These are phyloP conservation scores for Uncinocarpus reesii DNA, from an alignment of 2,329 filamentous ascomycete genomes.

Conservation along the genomic window DNA sequence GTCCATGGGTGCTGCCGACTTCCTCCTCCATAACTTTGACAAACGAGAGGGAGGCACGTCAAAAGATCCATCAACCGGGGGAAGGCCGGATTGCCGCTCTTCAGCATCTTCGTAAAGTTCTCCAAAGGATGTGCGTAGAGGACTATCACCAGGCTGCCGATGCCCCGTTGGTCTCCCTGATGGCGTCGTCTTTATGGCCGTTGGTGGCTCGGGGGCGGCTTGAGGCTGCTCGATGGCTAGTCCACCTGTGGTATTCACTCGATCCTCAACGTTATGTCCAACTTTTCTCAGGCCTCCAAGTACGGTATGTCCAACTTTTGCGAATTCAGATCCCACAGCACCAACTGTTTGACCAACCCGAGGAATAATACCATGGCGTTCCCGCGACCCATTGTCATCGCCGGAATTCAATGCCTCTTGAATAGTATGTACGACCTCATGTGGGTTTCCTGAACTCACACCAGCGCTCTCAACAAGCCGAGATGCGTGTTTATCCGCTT, in stretches of 20 bases:
- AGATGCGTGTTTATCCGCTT: conserved; percentile 41
- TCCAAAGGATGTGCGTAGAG: not conserved
- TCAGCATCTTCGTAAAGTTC: not conserved
- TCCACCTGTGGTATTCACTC: conserved; percentile 28
- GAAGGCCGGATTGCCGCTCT: not conserved
- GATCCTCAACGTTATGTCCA: conserved; percentile 30
- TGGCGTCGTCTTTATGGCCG: not conserved
- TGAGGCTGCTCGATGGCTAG: conserved; percentile 19
- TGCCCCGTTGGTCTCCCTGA: conserved; percentile 1
- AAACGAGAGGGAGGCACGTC: not conserved
- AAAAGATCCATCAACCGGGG: conserved; percentile 5
- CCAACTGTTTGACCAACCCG: conserved; percentile 43
- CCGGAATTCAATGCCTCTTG: conserved; percentile 13
- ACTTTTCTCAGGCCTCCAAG: conserved; percentile 36
- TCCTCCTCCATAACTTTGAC: conserved; percentile 4
- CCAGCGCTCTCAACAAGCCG: conserved; percentile 41
- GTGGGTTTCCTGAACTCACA: conserved; percentile 47
- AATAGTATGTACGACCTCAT: conserved; percentile 44
- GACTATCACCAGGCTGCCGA: not conserved
- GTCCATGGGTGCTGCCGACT: conserved; percentile 5
- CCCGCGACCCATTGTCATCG: conserved; percentile 15
- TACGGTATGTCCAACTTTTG: conserved; percentile 37
- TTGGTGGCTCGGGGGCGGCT: conserved; percentile 9
- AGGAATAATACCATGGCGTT: conserved; percentile 30
- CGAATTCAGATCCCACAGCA: conserved; percentile 42